Percentiles rank a stretch among this genome's conserved stretches.
phyloP scores from a whole-genome alignment of 305 asterid species.

The Plantago rigida region DNA sequence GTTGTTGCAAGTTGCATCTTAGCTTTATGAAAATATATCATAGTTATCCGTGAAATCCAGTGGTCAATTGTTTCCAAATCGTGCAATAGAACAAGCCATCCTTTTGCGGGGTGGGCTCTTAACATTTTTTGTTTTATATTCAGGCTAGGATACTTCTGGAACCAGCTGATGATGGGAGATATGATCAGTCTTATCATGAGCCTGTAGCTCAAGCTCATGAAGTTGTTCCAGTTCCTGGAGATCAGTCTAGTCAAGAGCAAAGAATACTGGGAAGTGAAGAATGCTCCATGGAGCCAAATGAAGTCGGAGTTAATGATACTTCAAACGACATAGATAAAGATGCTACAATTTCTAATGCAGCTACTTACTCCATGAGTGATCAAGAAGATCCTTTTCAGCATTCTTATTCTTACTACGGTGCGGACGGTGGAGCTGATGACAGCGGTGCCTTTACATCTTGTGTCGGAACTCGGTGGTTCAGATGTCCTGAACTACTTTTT shows the following conservation, averaged over 20 bases:
- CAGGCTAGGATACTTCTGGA: conserved; percentile 87
- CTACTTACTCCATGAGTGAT: conserved; percentile 61
- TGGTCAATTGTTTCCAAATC: not conserved
- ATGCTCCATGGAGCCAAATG: conserved; percentile 25
- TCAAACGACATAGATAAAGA: conserved; percentile 55
- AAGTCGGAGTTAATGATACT: conserved; percentile 28
- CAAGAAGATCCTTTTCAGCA: conserved; percentile 55
- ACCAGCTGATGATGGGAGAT: conserved; percentile 36
- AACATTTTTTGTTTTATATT: conserved; percentile 15
- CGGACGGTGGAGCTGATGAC: conserved; percentile 42
- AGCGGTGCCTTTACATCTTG: conserved; percentile 78
- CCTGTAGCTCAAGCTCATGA: conserved; percentile 30
- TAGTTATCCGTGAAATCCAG: not conserved
- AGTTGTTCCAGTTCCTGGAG: conserved; percentile 22
- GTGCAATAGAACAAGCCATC: not conserved
- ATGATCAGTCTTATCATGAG: conserved; percentile 33
- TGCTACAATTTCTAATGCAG: conserved; percentile 54
- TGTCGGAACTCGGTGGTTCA: conserved; percentile 92
- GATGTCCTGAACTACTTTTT: conserved; percentile 85
- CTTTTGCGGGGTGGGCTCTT: conserved; percentile 11
- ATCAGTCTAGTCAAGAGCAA: conserved; percentile 28
- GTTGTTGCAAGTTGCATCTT: not conserved
- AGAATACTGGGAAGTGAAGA: conserved; percentile 31
- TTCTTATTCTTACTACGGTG: conserved; percentile 48
- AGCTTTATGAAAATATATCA: not conserved